These are phyloP conservation scores for Russula dissimulans DNA, from an alignment of 768 basidiomycete genomes.

Conservation along the genomic window DNA sequence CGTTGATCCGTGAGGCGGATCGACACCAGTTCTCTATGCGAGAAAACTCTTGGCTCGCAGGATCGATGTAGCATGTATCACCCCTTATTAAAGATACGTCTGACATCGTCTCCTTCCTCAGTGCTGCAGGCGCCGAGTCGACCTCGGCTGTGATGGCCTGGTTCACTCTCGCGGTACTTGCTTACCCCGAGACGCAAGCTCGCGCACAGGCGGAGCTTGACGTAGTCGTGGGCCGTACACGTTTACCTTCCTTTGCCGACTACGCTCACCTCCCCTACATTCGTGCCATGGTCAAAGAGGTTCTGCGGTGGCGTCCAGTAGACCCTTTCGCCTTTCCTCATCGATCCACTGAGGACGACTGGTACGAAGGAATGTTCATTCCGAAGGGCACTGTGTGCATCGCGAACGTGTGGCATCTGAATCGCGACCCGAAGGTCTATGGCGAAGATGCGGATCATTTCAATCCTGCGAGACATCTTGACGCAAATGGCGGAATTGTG, in stretches of 20 bases:
- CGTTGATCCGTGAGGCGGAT: not conserved
- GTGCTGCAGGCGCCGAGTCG: not conserved
- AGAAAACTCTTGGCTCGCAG: constrained; percentile 7
- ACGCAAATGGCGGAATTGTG: too few relatives aligned
- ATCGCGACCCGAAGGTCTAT: not conserved
- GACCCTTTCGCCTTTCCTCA: too few relatives aligned
- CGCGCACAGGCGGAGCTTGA: constrained; percentile 10
- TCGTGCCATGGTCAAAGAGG: too few relatives aligned
- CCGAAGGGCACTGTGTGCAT: too few relatives aligned
- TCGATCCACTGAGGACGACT: too few relatives aligned
- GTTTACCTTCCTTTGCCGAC: not conserved
- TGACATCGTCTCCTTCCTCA: not conserved
- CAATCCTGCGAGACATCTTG: not conserved
- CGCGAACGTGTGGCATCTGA: not conserved
- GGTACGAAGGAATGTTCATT: too few relatives aligned
- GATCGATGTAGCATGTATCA: not conserved
- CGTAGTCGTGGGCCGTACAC: not conserved
- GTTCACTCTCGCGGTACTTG: constrained; percentile 6
- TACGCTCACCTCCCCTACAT: too few relatives aligned
- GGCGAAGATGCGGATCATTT: too few relatives aligned
- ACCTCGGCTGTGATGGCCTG: constrained; percentile 7
- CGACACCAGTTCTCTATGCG: not conserved
- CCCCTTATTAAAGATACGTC: not conserved
- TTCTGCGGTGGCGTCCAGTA: too few relatives aligned
- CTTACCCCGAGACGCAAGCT: constrained; percentile 1